Percentiles rank a stretch among this genome's conserved stretches.
Evolutionary conservation across 2,329 filamentous ascomycete species (phyloP).

Genomic region (Ascochyta fabae): DNA sequence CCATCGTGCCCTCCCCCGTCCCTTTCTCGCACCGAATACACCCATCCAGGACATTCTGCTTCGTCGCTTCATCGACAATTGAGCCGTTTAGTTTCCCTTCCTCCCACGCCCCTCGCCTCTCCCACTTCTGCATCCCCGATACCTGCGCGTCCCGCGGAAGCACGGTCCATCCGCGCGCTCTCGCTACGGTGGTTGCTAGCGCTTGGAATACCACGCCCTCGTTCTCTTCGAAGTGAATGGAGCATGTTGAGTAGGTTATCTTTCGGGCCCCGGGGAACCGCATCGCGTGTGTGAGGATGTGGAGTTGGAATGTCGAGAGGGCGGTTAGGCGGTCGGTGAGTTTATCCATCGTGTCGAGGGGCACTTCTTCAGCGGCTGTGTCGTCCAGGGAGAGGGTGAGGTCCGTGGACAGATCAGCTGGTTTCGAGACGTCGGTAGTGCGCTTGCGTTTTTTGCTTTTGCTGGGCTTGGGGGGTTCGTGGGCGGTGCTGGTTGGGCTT

Average conservation of each 20-base stretch:
- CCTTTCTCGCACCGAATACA: conserved; percentile 84
- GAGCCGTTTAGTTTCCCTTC: conserved; percentile 45
- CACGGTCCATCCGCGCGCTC: conserved; percentile 76
- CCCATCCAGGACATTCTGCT: conserved; percentile 64
- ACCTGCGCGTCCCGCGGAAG: conserved; percentile 75
- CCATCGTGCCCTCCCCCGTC: conserved; percentile 85
- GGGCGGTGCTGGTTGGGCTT: background rate
- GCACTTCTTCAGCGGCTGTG: conserved; percentile 48
- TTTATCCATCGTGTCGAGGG: conserved; percentile 36
- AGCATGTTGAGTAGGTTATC: conserved; percentile 94
- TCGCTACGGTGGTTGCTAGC: conserved; percentile 71
- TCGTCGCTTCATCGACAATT: conserved; percentile 48
- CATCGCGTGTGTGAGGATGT: conserved; percentile 83
- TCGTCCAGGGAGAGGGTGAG: conserved; percentile 38
- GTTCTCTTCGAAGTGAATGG: conserved; percentile 85
- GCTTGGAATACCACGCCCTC: conserved; percentile 80
- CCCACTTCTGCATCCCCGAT: conserved; percentile 77
- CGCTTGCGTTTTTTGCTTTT: conserved; percentile 46
- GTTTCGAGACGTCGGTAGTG: conserved; percentile 9
- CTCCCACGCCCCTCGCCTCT: conserved; percentile 62
- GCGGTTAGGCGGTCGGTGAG: conserved; percentile 67
- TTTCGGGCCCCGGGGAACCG: conserved; percentile 69
- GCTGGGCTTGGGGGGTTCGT: background rate
- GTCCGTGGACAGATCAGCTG: conserved; percentile 9
- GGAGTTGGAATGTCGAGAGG: conserved; percentile 81